Evolutionary conservation across 2,329 filamentous ascomycete species (phyloP), one percentile per base, ranked within the genome.

Genomic region (Arthroderma sp.): DNA sequence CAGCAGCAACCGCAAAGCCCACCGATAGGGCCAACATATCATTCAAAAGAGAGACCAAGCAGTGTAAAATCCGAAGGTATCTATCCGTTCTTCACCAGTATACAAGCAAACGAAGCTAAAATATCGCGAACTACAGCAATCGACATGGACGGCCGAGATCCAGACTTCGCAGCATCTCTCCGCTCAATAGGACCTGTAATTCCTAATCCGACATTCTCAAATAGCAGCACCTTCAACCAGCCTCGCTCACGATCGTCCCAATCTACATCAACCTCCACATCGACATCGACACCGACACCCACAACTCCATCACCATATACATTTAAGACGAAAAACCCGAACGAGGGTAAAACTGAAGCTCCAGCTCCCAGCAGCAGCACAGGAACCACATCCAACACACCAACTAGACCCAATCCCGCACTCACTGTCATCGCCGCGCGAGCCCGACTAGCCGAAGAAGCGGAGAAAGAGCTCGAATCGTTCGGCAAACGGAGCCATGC

Each of bases 151-250:
- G 75, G 69, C 45, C 71, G 70, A 47, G 77, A 80, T 56, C 75
- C 76, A 1, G 68, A 73, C 56, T 89, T 72, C 76, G 83, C 88
- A 71, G 81, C 78, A 58, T 93, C 87, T 51, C 84, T 96, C 50
- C 83, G 80, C 54, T 66, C 64, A 38, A 66, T 80, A 47, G 77
- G 76, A 46, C 70, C 74, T 44, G 76, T 79, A 5, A 71, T 70
- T 44, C 74, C 74, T 29, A 72, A 71, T 48, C 74, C 74, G 2
- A 75, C 74, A 28, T 66, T 71, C 50, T 78, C 74, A 7, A 64
- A 69, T 31, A 69, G 71, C 36, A 78, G 75, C 38, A 68, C 68
- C 27, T 75, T 73, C 52, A 53, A 56, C 29, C 46, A 40, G 29
- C 11, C 40, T 29, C 41, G 11, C 3, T 22, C 11, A 10, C n/a